phyloP scores from a whole-genome alignment of 768 basidiomycete species.

The Chalciporus chontae region DNA sequence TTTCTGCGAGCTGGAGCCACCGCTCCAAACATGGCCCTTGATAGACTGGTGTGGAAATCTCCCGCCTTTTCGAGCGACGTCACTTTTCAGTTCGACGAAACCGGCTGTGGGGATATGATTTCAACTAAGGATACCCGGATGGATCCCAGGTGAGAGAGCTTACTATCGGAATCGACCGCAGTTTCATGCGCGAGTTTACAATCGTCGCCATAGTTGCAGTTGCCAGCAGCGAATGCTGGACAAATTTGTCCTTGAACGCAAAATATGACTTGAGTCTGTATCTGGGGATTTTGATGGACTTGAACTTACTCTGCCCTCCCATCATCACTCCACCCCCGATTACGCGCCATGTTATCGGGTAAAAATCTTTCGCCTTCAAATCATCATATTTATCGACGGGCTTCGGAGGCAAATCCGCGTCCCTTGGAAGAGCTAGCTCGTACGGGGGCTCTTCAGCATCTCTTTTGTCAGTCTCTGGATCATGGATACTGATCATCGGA shows the following conservation, averaged over 20 bases:
- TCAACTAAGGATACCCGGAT: neutral
- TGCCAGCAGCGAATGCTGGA: slow-evolving; percentile 20
- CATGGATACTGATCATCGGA: slow-evolving; percentile 41
- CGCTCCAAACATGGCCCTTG: slow-evolving; percentile 5
- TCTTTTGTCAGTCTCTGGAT: slow-evolving; percentile 13
- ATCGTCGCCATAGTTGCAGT: slow-evolving; percentile 26
- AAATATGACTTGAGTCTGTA: neutral
- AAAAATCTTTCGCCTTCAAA: slow-evolving; percentile 45
- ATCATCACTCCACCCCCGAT: slow-evolving; percentile 77
- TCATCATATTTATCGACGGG: slow-evolving; percentile 33
- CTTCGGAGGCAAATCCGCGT: slow-evolving; percentile 23
- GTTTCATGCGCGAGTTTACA: slow-evolving; percentile 31
- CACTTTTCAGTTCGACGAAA: slow-evolving; percentile 12
- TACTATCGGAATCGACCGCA: slow-evolving; percentile 21
- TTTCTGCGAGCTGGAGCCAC: slow-evolving; percentile 2
- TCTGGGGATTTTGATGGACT: neutral
- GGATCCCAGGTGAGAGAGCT: slow-evolving; percentile 2
- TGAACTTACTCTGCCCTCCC: slow-evolving; percentile 36
- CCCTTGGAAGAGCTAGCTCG: slow-evolving; percentile 3
- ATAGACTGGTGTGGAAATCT: neutral
- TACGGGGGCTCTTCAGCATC: neutral
- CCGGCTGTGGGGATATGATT: slow-evolving; percentile 6
- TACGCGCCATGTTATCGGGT: slow-evolving; percentile 71
- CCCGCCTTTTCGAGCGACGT: neutral
- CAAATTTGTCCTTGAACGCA: slow-evolving; percentile 22